Percentiles rank a stretch among this genome's conserved stretches.
These are phyloP conservation scores for Peribolospora baueri DNA, from an alignment of 768 basidiomycete genomes.

Conservation along the genomic window DNA sequence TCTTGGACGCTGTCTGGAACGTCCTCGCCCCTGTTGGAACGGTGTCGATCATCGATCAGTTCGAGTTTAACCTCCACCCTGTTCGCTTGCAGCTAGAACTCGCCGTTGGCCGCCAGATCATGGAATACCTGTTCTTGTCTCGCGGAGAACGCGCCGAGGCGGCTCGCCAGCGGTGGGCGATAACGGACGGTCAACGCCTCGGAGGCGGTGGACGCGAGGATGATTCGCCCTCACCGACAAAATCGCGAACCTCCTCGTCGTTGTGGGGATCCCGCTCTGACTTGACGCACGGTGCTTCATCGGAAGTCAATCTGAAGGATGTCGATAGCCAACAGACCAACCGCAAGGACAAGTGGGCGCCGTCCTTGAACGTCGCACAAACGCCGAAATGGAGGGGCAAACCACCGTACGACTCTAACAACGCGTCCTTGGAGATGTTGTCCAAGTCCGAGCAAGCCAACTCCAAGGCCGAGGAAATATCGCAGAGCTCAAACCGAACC, in stretches of 20 bases:
- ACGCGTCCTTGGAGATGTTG: constrained; percentile 5
- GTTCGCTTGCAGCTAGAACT: constrained; percentile 69
- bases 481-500: constrained; percentile 46
- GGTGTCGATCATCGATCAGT: constrained; percentile 63
- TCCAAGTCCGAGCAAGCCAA: constrained; percentile 9
- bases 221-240: constrained; percentile 22
- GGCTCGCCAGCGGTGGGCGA: neutral
- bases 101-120: constrained; percentile 48
- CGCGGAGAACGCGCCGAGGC: constrained; percentile 1
- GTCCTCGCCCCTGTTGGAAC: constrained; percentile 77
- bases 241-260: constrained; percentile 17
- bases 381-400: neutral
- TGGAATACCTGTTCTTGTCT: constrained; percentile 59
- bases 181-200: constrained; percentile 20
- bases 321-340: constrained; percentile 3
- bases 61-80: constrained; percentile 61
- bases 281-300: constrained; percentile 16
- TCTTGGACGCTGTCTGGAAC: constrained; percentile 54
- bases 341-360: neutral
- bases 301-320: neutral
- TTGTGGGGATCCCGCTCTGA: constrained; percentile 11
- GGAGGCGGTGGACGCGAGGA: constrained; percentile 13
- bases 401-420: neutral
- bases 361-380: constrained; percentile 1
- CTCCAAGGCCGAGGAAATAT: constrained; percentile 20